Percentiles rank a stretch among this genome's conserved stretches.
phyloP scores from a whole-genome alignment of 192 early-diverging fungal genomes.

The Allomyces javanicus region DNA sequence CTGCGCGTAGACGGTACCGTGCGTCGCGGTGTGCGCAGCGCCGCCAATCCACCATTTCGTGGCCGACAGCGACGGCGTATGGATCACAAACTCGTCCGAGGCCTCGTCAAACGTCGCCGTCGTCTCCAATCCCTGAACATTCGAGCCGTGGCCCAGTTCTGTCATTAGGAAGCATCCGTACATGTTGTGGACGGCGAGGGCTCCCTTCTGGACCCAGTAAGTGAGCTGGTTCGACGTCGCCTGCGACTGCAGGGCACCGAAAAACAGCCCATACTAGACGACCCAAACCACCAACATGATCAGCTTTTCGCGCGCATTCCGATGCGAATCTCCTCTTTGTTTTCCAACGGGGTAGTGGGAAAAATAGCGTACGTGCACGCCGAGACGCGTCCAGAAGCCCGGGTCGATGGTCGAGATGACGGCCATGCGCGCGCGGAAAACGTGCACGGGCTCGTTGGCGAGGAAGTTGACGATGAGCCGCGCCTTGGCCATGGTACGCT shows the following conservation, averaged over 20 bases:
- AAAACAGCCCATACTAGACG: constrained; percentile 42
- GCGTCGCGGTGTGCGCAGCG: constrained; percentile 75
- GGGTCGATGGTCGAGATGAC: constrained; percentile 64
- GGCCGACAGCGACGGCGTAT: constrained; percentile 51
- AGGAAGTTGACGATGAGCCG: constrained; percentile 49
- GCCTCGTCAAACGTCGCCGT: constrained; percentile 71
- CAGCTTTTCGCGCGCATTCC: too few species aligned
- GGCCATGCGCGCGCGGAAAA: constrained; percentile 58
- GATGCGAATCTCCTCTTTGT: too few species aligned
- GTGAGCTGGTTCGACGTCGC: constrained; percentile 64
- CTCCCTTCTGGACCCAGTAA: constrained; percentile 70
- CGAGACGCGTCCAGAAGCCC: constrained; percentile 76
- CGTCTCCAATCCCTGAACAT: constrained; percentile 79
- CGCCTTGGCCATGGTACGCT: constrained; percentile 70
- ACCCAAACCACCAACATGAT: too few species aligned
- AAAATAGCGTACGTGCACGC: constrained; percentile 44
- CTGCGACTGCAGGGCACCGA: constrained; percentile 64
- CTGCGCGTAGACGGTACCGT: constrained; percentile 64
- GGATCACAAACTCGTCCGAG: constrained; percentile 70
- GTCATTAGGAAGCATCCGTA: constrained; percentile 89
- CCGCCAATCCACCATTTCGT: constrained; percentile 98
- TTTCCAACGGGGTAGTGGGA: background rate
- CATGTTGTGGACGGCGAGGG: constrained; percentile 57
- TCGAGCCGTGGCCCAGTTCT: constrained; percentile 69
- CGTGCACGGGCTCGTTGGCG: constrained; percentile 42